Base-by-base conservation (phyloP, 768 basidiomycete species). In the Trametes villosa region DNA sequence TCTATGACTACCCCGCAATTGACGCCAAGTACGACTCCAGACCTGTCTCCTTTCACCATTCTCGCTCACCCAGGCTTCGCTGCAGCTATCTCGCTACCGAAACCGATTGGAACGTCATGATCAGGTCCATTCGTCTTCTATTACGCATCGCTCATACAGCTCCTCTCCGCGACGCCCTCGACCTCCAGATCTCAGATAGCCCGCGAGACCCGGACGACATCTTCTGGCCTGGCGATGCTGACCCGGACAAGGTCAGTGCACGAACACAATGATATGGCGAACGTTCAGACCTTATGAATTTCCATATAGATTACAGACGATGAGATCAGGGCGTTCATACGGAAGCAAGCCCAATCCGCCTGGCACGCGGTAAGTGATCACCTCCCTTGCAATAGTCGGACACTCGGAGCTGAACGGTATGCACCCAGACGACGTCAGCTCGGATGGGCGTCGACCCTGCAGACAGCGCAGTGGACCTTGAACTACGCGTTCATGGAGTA, bases 401-500 rank as follows among this genome's bases (percentile, higher is more conserved):
- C n/a, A n/a, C 47, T 11, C 22, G 5, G 29, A 11, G n/a, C 9
- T 9, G 26, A 24, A 6, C 24, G 45, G 18, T 22, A 46, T 29
- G 40, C 40, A 20, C 20, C 24, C 29, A 60, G 59, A 47, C 46
- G 13, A 60, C 78, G 17, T 76, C 79, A 1, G 75, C 74, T 45
- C 64, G 74, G 4, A 80, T 83, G 77, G 64, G 60, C 17, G 11
- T 18, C 30, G 34, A 42, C 27, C 6, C 51, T n/a, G 22, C 30
- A 4, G 34, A 51, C 9, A 81, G 82, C 40, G 80, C 79, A 3
- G 78, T 82, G 49, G 77, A 79, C 63, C 72, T 72, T 30, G 67
- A 74, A 38, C 63, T 78, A 22, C 64, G 70, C 9, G 80, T 83
- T 1, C 77, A 82, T 65, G 81, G 79, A 18, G 71, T 77, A 9